These are phyloP conservation scores for Teratosphaeria destructans DNA, from an alignment of 2,329 filamentous ascomycete species.

Conservation along the genomic window DNA sequence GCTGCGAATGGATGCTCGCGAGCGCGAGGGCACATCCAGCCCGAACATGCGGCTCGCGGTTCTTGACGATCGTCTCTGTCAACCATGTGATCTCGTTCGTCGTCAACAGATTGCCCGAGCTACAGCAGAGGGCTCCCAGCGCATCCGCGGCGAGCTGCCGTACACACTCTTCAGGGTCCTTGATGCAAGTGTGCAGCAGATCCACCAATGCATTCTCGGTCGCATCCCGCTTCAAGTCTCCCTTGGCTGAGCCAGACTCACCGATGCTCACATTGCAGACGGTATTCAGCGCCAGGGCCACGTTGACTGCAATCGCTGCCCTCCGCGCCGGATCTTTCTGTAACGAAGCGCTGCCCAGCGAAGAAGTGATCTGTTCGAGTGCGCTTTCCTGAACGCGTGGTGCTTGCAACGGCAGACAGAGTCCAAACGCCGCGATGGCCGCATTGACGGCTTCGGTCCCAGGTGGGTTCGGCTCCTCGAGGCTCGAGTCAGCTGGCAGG, in stretches of 20 bases:
- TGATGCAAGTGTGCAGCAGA: constrained; percentile 66
- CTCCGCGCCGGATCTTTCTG: constrained; percentile 81
- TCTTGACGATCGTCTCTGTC: constrained; percentile 86
- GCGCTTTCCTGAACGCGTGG: constrained; percentile 93
- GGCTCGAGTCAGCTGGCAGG: constrained; percentile 34
- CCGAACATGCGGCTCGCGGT: constrained; percentile 83
- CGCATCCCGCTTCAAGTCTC: constrained; percentile 61
- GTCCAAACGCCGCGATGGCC: constrained; percentile 85
- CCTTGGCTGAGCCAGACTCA: constrained; percentile 62
- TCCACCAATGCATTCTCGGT: constrained; percentile 63
- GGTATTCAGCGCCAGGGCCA: constrained; percentile 69
- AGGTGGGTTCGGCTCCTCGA: constrained; percentile 56
- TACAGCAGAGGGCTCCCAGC: constrained; percentile 73
- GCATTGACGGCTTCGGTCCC: constrained; percentile 90
- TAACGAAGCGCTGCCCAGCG: constrained; percentile 65
- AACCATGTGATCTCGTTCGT: constrained; percentile 82
- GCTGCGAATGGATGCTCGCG: constrained; percentile 85
- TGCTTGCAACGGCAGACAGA: constrained; percentile 78
- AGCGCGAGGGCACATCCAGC: constrained; percentile 91
- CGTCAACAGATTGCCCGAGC: constrained; percentile 78
- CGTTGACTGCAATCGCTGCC: constrained; percentile 82
- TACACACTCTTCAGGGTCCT: constrained; percentile 76
- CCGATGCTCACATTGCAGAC: constrained; percentile 75
- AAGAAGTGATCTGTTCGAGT: constrained; percentile 85
- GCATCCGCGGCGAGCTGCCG: constrained; percentile 77